Evolutionary conservation across 805 yeast species (phyloP), one percentile per base, ranked within the genome.

Genomic region (Groenewaldozyma tartarivorans): DNA sequence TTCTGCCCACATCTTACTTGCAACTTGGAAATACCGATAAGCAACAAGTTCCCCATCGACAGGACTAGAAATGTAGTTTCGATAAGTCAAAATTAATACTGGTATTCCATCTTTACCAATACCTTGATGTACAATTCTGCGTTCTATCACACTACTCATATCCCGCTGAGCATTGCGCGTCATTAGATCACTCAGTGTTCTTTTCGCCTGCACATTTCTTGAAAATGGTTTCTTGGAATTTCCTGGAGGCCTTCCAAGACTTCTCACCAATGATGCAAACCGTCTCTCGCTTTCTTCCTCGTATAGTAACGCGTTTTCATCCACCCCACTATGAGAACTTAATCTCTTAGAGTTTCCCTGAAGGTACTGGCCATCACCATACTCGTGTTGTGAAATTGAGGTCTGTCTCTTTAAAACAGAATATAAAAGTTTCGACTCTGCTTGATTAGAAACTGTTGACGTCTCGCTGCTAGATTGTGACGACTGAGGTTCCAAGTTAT

Each of bases 91-190:
- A 2, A 80, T 75, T 20, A 82, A 62, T 17, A 78, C 68, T 1
- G 92, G 94, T 0, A 75, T 60, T 11, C 94, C 94, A 53, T 83
- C 94, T 30, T 71, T 66, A 29, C 81, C 75, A 13, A 81, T 74
- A 1, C 82, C 75, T 47, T 76, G 85, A 39, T 73, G 76, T 7
- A 82, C 68, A 29, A 79, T 62, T 0, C 68, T 63, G 11, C 60
- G 50, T 13, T 72, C 74, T 18, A 63, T 52, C 4, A 68, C 56
- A n/a, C 55, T 47, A 3, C 71, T 72, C 7, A 70, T 59, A 44
- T 78, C 77, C 44, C 72, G 70, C 35, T 73, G 63, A 0, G 85
- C 66, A 60, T 77, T 71, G 42, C 75, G 77, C 20, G 76, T 71
- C 85, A 86, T 79, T 48, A 82, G 82, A 42, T 85, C 94, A n/a